Base-by-base conservation (phyloP, 805 yeast species). In the Candida multigemmis region DNA sequence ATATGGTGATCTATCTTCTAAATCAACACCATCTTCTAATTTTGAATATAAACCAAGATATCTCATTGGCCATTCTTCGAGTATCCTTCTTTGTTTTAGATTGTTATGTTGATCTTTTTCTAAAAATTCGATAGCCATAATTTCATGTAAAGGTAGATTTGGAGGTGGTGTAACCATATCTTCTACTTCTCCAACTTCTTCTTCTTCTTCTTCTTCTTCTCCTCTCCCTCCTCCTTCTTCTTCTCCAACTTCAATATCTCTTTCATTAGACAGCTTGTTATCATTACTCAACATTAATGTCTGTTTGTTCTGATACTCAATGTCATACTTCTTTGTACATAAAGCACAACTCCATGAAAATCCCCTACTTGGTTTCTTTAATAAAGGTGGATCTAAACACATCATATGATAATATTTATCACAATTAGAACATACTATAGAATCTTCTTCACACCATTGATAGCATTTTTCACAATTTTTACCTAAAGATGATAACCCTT, bases 301-400 rank as follows among this genome's bases (percentile, higher is more conserved):
- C 19, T 50, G 52, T 38, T 48, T 64, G 37, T 50, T 48, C 29
- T 53, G 59, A 30, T 59, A 49, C 30, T 58, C 63, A 17, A 54
- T 35, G 24, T 75, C 79, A 27, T 69, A 67, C 17, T 59, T 65
- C 38, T 72, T 69, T n/a, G 77, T 65, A 55, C 96, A 86, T 4
- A 59, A 48, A 16, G 83, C 87, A 59, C 96, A 86, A 14, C 84
- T 69, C 96, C 96, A 87, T 6, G 85, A 82, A 46, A 84, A 81
- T 1, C 94, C 95, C 31, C 93, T 58, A 23, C 82, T 76, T 1
- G 95, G 96, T 42, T 82, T 82, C 36, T 71, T 71, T 27, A 70
- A 48, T 21, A 85, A 52, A 1, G 96, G 96, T 1, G 96, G 96
- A 34, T 79, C 83, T 25, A 86, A 67, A 44, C 97, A 87, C 19